Evolutionary conservation across 768 basidiomycete species (phyloP).

Genomic region (Rhizopogon vinicolor): DNA sequence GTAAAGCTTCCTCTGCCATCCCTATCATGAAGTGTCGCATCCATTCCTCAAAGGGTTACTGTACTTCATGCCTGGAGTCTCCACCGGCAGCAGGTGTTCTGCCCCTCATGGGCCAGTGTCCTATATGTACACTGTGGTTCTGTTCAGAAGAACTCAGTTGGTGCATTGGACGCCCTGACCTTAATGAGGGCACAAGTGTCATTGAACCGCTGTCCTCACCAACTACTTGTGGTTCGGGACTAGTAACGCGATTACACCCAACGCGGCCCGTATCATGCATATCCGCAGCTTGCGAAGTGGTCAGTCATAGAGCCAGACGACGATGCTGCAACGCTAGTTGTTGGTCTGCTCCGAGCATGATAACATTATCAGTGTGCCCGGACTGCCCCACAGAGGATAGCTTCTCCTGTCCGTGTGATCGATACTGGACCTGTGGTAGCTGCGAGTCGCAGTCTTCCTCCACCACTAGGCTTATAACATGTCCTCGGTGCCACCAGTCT

Average conservation of each 20-base stretch:
- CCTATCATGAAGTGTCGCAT: not conserved
- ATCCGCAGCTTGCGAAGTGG: not conserved
- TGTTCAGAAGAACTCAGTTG: not conserved
- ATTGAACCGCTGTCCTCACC: not conserved
- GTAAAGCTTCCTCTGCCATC: not conserved
- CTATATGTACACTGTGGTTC: not conserved
- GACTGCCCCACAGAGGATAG: conserved; percentile 1
- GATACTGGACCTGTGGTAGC: conserved; percentile 2
- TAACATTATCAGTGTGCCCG: not conserved
- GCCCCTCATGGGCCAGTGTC: not conserved
- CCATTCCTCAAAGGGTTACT: not conserved
- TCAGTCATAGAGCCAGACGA: not conserved
- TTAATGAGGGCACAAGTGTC: not conserved
- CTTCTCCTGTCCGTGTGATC: not conserved
- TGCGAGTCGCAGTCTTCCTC: not conserved
- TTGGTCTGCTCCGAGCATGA: not conserved
- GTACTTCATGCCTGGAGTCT: not conserved
- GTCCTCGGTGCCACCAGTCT: not conserved
- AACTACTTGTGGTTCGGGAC: not conserved
- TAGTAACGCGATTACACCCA: not conserved
- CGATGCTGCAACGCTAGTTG: not conserved
- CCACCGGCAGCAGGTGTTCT: not conserved
- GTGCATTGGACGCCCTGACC: not conserved
- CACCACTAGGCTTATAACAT: not conserved
- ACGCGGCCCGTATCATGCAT: not conserved